These are phyloP conservation scores for Populus hybrid DNA, from an alignment of 441 rosid species.

Conservation along the genomic window DNA sequence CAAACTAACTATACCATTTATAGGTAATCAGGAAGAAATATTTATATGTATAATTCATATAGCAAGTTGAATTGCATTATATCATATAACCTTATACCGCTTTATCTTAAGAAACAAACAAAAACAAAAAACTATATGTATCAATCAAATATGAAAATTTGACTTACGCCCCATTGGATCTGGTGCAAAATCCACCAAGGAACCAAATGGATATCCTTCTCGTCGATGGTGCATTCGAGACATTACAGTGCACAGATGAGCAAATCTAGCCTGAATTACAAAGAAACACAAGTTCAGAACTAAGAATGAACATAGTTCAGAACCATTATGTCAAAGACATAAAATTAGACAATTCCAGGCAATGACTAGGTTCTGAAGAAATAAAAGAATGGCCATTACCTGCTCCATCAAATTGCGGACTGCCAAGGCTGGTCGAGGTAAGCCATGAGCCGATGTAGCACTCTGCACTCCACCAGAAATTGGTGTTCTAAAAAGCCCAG, in stretches of 20 bases:
- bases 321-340: constrained; percentile 1
- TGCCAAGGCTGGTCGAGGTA: constrained; percentile 91
- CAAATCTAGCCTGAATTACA: constrained; percentile 82
- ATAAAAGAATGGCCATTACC: constrained; percentile 42
- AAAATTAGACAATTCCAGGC: constrained; percentile 7
- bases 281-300: constrained; percentile 8
- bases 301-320: background rate
- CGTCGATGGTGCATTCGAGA: constrained; percentile 97
- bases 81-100: background rate
- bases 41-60: background rate
- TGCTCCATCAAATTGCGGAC: constrained; percentile 97
- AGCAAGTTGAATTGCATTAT: background rate
- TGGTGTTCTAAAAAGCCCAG: constrained; percentile 95
- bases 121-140: background rate
- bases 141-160: constrained; percentile 20
- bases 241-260: constrained; percentile 95
- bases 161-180: constrained; percentile 93
- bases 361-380: background rate
- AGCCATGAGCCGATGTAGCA: constrained; percentile 95
- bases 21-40: background rate
- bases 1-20: constrained; percentile 5
- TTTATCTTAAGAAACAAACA: background rate
- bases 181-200: constrained; percentile 92
- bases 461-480: constrained; percentile 99
- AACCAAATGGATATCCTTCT: constrained; percentile 99